Evolutionary conservation across 306 rosid species (phyloP), one percentile per base, ranked within the genome.

Genomic region (Quercus rubra): DNA sequence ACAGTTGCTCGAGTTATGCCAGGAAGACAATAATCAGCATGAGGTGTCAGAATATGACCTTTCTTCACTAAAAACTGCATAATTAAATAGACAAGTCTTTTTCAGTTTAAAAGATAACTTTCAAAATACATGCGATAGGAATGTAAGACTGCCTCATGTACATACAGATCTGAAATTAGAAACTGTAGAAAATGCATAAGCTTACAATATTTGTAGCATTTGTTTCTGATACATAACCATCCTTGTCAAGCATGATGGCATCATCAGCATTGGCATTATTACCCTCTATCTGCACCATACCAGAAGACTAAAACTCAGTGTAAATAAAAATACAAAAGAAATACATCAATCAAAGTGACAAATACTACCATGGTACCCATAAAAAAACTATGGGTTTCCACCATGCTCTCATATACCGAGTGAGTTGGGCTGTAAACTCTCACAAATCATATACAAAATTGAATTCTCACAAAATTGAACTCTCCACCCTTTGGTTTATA

Each of bases 1-100:
- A 93, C 97, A 28, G 94, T 89, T 74, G 91, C 91, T 63, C 96
- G 90, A 61, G 97, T 93, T 38, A 93, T 87, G 67, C 97, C 97
- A 78, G 97, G 96, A 79, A 93, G 96, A 80, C 97, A 89, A 76
- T 89, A 93, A 84, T 93, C 97, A 72, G 97, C 96, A 83, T 87
- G 96, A 55, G 97, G 96, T 15, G 97, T 91, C 82, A 87, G 74
- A 66, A 93, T 92, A 64, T 74, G 84, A 14, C 91, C 94, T 82
- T 80, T 93, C 85, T 93, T 93, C 72, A 93, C 94, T 52, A 93
- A 62, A 79, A 93, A 93, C 97, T 93, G 91, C 86, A 81, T 11
- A 72, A 74, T 23, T 43, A 66, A 78, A 75, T 63, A 69, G 63
- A 11, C 61, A 30, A 55, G 25, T 12, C 25, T 11, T 63, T 20